Conservation (phyloP, 768 basidiomycete species). For the Mycena sanguinolenta region DNA sequence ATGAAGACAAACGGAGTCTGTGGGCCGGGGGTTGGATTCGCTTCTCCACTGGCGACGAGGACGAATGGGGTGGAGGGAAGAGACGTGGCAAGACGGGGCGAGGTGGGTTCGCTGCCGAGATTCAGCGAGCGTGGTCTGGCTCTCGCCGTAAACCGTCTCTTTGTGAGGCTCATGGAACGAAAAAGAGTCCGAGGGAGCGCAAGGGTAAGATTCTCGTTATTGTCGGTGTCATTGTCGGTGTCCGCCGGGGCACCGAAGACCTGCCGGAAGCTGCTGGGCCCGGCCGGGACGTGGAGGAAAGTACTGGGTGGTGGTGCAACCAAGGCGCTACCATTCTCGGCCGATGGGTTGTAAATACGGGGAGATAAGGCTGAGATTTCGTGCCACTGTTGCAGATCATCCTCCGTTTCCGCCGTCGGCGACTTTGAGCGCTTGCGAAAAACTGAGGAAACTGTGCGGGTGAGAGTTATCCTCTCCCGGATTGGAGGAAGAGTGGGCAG, state of each 20-base stretch:
- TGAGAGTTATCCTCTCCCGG: slow-evolving; percentile 23
- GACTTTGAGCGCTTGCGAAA: slow-evolving; percentile 29
- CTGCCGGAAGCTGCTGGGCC: slow-evolving; percentile 26
- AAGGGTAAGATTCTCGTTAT: not conserved
- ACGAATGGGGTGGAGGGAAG: slow-evolving; percentile 32
- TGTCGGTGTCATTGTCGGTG: not conserved
- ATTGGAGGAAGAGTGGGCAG: slow-evolving; percentile 30
- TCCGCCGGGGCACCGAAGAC: not conserved
- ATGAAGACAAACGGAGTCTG: slow-evolving; percentile 34
- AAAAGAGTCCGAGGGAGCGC: slow-evolving; percentile 27
- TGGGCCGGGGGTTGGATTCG: not conserved
- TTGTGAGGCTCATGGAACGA: slow-evolving; percentile 28
- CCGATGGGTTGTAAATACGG: slow-evolving; percentile 33
- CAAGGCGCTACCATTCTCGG: slow-evolving; percentile 23
- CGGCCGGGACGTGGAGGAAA: slow-evolving; percentile 24
- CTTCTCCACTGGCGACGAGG: slow-evolving; percentile 23
- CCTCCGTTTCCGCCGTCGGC: not conserved
- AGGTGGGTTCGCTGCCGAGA: not conserved
- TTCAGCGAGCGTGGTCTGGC: slow-evolving; percentile 21
- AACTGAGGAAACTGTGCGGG: slow-evolving; percentile 19
- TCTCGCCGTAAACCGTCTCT: slow-evolving; percentile 8
- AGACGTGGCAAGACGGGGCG: slow-evolving; percentile 24
- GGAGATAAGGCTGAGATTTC: slow-evolving; percentile 21
- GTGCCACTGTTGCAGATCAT: slow-evolving; percentile 31
- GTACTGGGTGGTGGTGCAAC: slow-evolving; percentile 26